These are phyloP conservation scores for Asparagopsis taxiformis DNA, from an alignment of 31 red algal genomes.

Conservation along the genomic window DNA sequence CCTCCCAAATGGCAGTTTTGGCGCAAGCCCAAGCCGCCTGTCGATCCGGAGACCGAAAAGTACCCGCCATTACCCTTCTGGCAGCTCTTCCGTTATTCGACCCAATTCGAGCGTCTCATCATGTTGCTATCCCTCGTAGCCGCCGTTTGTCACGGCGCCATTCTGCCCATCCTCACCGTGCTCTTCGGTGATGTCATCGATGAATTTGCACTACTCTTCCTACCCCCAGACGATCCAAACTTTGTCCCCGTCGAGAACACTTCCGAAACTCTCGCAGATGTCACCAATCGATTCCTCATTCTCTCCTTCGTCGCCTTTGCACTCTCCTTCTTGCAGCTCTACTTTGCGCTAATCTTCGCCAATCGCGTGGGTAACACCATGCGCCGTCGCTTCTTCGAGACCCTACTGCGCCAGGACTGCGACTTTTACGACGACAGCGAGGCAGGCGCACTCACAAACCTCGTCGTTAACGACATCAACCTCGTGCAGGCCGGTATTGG, in stretches of 20 bases:
- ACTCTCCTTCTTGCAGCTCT: conserved; percentile 54
- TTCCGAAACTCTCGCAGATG: background rate
- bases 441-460: conserved; percentile 53
- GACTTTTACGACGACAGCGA: conserved; percentile 75
- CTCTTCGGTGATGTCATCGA: conserved; percentile 53
- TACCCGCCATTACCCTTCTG: conserved; percentile 21
- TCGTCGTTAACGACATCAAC: conserved; percentile 75
- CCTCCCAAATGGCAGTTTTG: conserved; percentile 26
- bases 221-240: background rate
- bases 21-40: background rate
- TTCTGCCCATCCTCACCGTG: conserved; percentile 63
- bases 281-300: conserved; percentile 47
- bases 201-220: conserved; percentile 22
- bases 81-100: conserved; percentile 55
- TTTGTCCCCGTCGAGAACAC: conserved; percentile 3
- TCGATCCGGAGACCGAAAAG: background rate
- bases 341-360: conserved; percentile 26
- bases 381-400: conserved; percentile 51
- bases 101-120: conserved; percentile 16
- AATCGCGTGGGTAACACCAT: conserved; percentile 47
- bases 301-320: conserved; percentile 57
- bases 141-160: conserved; percentile 61
- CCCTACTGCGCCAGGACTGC: conserved; percentile 63
- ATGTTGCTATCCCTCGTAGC: conserved; percentile 21
- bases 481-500: conserved; percentile 82